Conservation (phyloP, 2,329 filamentous ascomycete genomes). For the Rutstroemia sp. region DNA sequence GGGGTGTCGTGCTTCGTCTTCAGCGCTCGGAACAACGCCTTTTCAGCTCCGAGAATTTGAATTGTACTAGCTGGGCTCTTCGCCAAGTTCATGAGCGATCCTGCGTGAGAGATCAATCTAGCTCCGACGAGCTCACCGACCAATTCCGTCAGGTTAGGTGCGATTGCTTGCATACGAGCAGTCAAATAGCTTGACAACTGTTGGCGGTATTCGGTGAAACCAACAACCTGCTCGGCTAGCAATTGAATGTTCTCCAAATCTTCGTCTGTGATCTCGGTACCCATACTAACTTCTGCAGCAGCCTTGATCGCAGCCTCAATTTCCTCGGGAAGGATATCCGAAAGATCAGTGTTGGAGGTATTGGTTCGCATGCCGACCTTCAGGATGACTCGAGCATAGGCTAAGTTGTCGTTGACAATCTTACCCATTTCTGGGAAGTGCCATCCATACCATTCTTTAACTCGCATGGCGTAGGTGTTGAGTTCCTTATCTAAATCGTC, state of each 20-base stretch:
- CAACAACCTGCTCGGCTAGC: conserved; percentile 87
- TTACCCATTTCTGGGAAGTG: conserved; percentile 98
- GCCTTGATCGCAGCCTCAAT: conserved; percentile 88
- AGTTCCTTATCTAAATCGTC: conserved; percentile 98
- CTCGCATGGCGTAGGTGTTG: conserved; percentile 97
- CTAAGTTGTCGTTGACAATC: conserved; percentile 94
- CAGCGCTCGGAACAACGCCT: conserved; percentile 93
- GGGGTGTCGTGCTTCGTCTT: conserved; percentile 99
- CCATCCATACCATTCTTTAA: conserved; percentile 99
- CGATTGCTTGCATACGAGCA: conserved; percentile 92
- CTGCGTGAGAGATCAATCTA: conserved; percentile 87
- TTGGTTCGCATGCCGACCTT: conserved; percentile 84
- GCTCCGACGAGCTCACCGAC: conserved; percentile 92
- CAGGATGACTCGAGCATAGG: conserved; percentile 83
- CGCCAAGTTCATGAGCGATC: conserved; percentile 88
- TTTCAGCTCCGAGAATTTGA: conserved; percentile 97
- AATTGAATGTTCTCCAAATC: conserved; percentile 90
- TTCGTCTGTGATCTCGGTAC: conserved; percentile 88
- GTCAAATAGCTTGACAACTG: conserved; percentile 85
- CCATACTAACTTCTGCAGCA: conserved; percentile 95
- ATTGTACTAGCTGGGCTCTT: conserved; percentile 94
- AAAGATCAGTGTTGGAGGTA: conserved; percentile 67
- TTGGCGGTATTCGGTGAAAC: conserved; percentile 82
- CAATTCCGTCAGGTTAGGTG: conserved; percentile 88
- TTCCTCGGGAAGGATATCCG: conserved; percentile 90